phyloP scores from a whole-genome alignment of 306 rosid species.

The Ziziphus jujuba region DNA sequence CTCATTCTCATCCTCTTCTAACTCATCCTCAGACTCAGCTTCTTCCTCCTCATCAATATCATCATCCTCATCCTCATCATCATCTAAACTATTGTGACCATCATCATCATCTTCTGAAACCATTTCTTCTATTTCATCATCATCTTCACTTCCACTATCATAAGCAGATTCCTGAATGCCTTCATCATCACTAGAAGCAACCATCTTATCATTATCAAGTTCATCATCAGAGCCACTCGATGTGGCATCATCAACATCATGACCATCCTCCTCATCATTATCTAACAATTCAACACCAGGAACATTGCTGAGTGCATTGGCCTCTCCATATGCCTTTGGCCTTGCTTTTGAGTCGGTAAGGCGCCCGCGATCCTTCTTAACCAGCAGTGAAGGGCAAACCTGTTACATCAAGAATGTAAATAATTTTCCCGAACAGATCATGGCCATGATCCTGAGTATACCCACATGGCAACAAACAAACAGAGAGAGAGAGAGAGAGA shows the following conservation, averaged over 20 bases:
- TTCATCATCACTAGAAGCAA: constrained; percentile 41
- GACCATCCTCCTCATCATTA: constrained; percentile 34
- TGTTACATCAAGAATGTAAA: constrained; percentile 35
- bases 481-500: background rate
- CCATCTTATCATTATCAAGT: constrained; percentile 35
- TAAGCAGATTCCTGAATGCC: constrained; percentile 42
- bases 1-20: constrained; percentile 12
- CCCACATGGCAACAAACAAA: background rate
- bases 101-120: constrained; percentile 40
- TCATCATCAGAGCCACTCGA: constrained; percentile 48
- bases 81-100: constrained; percentile 30
- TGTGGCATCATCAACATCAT: constrained; percentile 32
- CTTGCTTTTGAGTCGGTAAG: constrained; percentile 64
- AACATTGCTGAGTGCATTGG: constrained; percentile 51
- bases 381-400: constrained; percentile 82
- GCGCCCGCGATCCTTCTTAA: constrained; percentile 93
- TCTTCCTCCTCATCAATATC: constrained; percentile 30
- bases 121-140: constrained; percentile 31
- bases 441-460: background rate
- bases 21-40: constrained; percentile 39
- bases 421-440: background rate
- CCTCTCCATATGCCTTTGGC: constrained; percentile 87
- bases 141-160: constrained; percentile 40
- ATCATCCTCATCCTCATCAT: constrained; percentile 31
- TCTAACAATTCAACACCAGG: constrained; percentile 74